Percentiles rank a stretch among this genome's conserved stretches.
Evolutionary conservation across 352 stramenopile genomes (phyloP).

Genomic region (Blastocystis sp.): DNA sequence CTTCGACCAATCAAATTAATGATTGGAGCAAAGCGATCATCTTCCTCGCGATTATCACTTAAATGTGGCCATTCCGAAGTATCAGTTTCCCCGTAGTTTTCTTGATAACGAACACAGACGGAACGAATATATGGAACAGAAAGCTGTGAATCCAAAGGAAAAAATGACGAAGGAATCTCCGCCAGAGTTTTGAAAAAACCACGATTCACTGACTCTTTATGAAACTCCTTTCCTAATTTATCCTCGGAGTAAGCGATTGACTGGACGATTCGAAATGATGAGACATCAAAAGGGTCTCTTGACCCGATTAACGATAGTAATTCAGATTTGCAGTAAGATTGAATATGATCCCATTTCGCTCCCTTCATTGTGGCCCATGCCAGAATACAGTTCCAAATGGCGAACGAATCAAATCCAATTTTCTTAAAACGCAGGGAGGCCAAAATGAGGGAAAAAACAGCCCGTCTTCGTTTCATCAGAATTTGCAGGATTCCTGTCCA

Average conservation of each 20-base stretch:
- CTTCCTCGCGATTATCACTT: background rate
- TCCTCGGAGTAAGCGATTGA: background rate
- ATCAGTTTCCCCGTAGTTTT: background rate
- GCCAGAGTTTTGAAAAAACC: background rate
- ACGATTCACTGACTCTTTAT: background rate
- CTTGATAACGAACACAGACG: background rate
- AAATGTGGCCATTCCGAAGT: background rate
- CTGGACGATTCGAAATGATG: background rate
- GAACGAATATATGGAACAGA: conserved; percentile 1
- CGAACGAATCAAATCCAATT: background rate
- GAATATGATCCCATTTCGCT: background rate
- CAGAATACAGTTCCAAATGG: background rate
- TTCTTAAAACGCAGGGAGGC: background rate
- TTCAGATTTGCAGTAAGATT: background rate
- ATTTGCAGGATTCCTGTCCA: background rate
- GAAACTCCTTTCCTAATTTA: background rate
- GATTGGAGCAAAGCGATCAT: background rate
- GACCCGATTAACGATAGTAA: background rate
- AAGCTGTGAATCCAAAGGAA: background rate
- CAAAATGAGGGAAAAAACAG: background rate
- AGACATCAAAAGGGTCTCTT: background rate
- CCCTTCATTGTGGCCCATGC: background rate
- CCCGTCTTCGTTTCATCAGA: background rate
- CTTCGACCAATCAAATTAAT: background rate
- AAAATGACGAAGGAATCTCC: background rate